phyloP scores from a whole-genome alignment of 148 eudicot species.

The Tetragonia tetragonoides region DNA sequence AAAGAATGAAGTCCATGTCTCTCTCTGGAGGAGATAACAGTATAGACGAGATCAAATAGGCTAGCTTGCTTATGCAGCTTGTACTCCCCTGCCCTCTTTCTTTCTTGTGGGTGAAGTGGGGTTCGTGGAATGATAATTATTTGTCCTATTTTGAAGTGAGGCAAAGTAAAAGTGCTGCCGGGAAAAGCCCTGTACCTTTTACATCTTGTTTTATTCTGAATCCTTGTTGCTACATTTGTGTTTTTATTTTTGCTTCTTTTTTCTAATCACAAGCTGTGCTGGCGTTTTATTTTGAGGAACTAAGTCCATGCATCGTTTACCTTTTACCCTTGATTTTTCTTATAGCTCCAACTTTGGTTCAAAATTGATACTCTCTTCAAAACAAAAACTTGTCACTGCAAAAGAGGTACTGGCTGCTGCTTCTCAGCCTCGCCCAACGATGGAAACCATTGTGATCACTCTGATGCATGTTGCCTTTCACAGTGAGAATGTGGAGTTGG shows the following conservation, averaged over 20 bases:
- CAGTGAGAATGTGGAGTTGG: constrained; percentile 86
- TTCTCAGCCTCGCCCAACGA: constrained; percentile 52
- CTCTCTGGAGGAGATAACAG: too few species aligned
- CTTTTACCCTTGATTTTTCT: constrained; percentile 13
- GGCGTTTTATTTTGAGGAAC: not conserved
- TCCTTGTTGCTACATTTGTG: not conserved
- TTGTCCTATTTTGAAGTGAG: not conserved
- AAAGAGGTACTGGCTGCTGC: constrained; percentile 60
- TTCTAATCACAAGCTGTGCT: not conserved
- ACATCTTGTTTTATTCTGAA: not conserved
- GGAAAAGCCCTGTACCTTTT: not conserved
- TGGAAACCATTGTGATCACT: constrained; percentile 78
- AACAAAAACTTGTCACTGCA: constrained; percentile 56
- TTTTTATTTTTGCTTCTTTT: not conserved
- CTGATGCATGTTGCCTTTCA: constrained; percentile 76
- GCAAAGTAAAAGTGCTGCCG: not conserved
- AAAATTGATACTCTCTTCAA: constrained; percentile 62
- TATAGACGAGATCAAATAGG: too few species aligned
- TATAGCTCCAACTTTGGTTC: constrained; percentile 78
- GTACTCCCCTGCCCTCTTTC: not conserved
- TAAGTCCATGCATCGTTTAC: not conserved
- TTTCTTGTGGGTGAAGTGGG: not conserved
- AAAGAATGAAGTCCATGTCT: too few species aligned
- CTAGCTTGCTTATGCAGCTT: not conserved
- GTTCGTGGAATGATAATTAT: not conserved